Evolutionary conservation across 177 flowering plant genomes (phyloP).

Genomic region (Vitis hybrid): DNA sequence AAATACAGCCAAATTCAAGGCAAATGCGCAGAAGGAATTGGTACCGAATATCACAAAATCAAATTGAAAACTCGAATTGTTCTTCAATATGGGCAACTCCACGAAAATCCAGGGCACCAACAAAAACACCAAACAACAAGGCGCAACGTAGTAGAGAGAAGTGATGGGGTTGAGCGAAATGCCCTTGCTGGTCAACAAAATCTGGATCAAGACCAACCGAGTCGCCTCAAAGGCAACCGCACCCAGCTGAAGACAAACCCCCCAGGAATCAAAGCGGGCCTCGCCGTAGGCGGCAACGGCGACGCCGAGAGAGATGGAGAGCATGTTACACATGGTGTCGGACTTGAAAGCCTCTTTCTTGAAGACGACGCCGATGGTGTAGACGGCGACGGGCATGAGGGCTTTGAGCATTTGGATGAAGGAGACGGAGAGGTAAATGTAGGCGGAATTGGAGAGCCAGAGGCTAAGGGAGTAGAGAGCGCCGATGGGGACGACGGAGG

Average conservation of each 20-base stretch:
- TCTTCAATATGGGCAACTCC: conserved; percentile 46
- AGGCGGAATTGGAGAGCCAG: conserved; percentile 81
- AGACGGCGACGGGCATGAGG: conserved; percentile 82
- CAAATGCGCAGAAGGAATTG: conserved; percentile 67
- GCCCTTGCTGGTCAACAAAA: conserved; percentile 64
- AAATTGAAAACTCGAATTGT: conserved; percentile 36
- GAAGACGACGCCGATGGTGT: conserved; percentile 57
- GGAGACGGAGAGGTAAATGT: conserved; percentile 78
- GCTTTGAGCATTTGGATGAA: conserved; percentile 89
- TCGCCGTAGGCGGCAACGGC: conserved; percentile 86
- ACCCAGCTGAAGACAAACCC: conserved; percentile 59
- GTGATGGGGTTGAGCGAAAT: conserved; percentile 64
- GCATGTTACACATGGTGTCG: conserved; percentile 63
- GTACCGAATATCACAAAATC: conserved; percentile 63
- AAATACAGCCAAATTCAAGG: conserved; percentile 71
- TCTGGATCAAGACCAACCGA: conserved; percentile 71
- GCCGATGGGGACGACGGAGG: conserved; percentile 73
- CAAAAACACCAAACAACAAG: conserved; percentile 58
- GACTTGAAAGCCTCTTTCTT: conserved; percentile 50
- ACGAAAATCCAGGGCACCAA: conserved; percentile 59
- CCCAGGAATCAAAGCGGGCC: conserved; percentile 71
- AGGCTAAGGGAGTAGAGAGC: conserved; percentile 58
- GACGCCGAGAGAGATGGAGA: conserved; percentile 75
- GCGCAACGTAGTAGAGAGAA: conserved; percentile 66
- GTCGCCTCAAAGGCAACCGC: conserved; percentile 84